Evolutionary conservation across 208 protist species (phyloP), one percentile per base, ranked within the genome.

Genomic region (Phytomonas francai): DNA sequence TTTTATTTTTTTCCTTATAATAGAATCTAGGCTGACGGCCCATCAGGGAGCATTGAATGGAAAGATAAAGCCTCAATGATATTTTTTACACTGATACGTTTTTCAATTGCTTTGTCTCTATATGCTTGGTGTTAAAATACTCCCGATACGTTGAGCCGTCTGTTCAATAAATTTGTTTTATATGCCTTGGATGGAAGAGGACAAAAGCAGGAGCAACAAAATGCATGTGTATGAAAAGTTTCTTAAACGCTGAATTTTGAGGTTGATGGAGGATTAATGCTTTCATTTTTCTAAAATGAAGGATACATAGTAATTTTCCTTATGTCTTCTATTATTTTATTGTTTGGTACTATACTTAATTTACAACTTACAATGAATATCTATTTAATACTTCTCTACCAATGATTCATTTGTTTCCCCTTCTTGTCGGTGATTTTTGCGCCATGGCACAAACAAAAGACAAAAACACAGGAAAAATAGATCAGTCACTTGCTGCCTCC

Each of bases 391-490:
- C 33, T n/a, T 32, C n/a, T 63, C 25, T 56, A 34, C 59, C 9
- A 45, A 31, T 68, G 28, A 49, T 67, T 62, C 56, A 34, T 49
- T 30, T 39, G 36, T 11, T 72, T 29, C 27, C n/a, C 62, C 22
- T 64, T 63, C 22, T 64, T 39, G n/a, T 6, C 54, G 54, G n/a
- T 39, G 14, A 42, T 72, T 60, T 63, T 62, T 60, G 3, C 19
- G 7, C 16, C 7, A 54, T 12, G 45, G 1, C 45, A 54, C 22
- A 19, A 54, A 54, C 8, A 9, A 22, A 54, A 54, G 22, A 25
- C 6, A 22, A 54, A 54, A 54, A 22, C 6, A 1, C 45, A 54
- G 11, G 25, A 7, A 54, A 25, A 54, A 54, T 54, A 54, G 2
- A 25, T 19, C 7, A 19, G 1, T 0, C 22, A 54, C 45, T 22